These are phyloP conservation scores for Heritiera fomes DNA, from an alignment of 345 rosid genomes.

Conservation along the genomic window DNA sequence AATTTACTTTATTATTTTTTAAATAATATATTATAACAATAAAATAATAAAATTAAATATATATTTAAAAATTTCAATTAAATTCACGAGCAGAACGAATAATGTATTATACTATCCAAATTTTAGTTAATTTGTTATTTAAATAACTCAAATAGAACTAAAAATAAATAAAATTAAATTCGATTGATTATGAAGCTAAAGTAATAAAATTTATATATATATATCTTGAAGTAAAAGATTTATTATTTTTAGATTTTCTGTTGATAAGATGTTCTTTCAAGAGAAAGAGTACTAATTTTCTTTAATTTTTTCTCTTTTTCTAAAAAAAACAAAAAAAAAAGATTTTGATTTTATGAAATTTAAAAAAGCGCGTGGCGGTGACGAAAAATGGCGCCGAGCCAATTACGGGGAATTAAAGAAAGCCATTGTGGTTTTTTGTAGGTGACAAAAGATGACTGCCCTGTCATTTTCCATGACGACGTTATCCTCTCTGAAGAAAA, in stretches of 20 bases:
- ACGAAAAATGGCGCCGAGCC: not conserved
- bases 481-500: slow-evolving; percentile 73
- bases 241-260: not conserved
- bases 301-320: slow-evolving; percentile 1
- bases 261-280: not conserved
- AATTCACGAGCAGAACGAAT: no score
- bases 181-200: no score
- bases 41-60: no score
- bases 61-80: no score
- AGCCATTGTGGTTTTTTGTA: slow-evolving; percentile 46
- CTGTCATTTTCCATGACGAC: slow-evolving; percentile 92
- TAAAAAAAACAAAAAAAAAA: not conserved
- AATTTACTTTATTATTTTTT: no score
- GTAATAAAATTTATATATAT: no score
- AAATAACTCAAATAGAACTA: no score
- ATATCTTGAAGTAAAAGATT: not conserved
- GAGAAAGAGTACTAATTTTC: not conserved
- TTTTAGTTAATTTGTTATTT: no score
- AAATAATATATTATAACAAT: no score
- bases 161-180: no score
- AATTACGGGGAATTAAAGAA: slow-evolving; percentile 25
- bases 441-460: slow-evolving; percentile 94
- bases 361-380: slow-evolving; percentile 13
- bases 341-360: slow-evolving; percentile 16
- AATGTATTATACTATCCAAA: no score